Evolutionary conservation across 2,329 filamentous ascomycete species (phyloP), one percentile per base, ranked within the genome.

Genomic region (Fusarium sp.): DNA sequence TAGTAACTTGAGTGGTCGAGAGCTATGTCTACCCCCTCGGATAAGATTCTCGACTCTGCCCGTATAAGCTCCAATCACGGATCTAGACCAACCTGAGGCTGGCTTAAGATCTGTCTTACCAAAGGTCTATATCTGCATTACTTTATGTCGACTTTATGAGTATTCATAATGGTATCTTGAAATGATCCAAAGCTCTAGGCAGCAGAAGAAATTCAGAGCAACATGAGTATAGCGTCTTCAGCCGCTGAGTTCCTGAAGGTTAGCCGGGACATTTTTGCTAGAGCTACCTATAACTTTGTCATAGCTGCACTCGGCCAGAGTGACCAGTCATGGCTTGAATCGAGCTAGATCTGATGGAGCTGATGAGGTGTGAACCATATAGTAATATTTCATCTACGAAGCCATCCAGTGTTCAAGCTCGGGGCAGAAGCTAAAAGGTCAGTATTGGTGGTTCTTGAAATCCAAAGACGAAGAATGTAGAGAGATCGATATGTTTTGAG

Each of bases 191-290:
- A 35, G n/a, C 14, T 38, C 9, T 15, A 61, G 17, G 32, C 48
- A 42, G 6, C 15, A 8, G 12, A 26, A 35, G 26, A 41, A 76
- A 7, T 57, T 42, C 18, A 70, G 20, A 26, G 35, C 38, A 35
- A 76, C 69, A 20, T 63, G 68, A 53, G 59, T 78, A 32, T 75
- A 73, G 47, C 61, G 53, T 41, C 70, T 56, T 7, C 61, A 53
- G 18, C 65, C 62, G n/a, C 58, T 66, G 28, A 17, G 30, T 24
- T 24, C 17, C 28, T 3, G 7, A 24, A 17, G 5, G 48, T 24
- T 8, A 35, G 7, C 2, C 44, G 24, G 10, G 28, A 18, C 12
- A 50, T 24, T 38, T 26, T 32, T 10, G 28, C 30, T 35, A 11
- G 39, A 24, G 45, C 36, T 50, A 47, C 22, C 38, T 11, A 17